Conservation (phyloP, 208 protist species). For the Herpetomonas samuelpessoai region DNA sequence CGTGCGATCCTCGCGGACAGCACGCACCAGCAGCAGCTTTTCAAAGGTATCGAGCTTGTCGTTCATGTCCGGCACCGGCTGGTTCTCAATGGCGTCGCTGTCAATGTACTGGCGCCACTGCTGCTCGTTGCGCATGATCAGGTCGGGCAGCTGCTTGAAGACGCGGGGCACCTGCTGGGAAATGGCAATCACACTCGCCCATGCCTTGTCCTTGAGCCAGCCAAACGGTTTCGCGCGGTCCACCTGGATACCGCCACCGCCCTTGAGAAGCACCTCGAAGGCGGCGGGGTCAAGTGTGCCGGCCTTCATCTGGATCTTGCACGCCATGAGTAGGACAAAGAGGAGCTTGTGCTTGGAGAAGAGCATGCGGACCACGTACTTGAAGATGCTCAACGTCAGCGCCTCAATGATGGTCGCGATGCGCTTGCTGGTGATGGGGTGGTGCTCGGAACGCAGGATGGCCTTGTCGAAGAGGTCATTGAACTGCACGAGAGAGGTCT, state of each 20-base stretch:
- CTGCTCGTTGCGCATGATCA: conserved; percentile 91
- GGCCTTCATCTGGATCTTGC: conserved; percentile 95
- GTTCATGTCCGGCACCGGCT: conserved; percentile 89
- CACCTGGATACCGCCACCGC: conserved; percentile 92
- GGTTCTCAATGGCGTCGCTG: conserved; percentile 90
- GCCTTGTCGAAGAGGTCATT: conserved; percentile 95
- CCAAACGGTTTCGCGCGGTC: conserved; percentile 91
- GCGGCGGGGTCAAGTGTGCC: conserved; percentile 68
- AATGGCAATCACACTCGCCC: conserved; percentile 95
- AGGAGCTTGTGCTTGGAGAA: conserved; percentile 98
- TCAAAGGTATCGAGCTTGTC: conserved; percentile 94
- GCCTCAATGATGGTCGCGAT: conserved; percentile 96
- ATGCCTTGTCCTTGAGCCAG: conserved; percentile 96
- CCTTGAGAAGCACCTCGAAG: conserved; percentile 95
- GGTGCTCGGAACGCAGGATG: conserved; percentile 90
- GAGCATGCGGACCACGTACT: conserved; percentile 96
- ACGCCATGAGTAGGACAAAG: conserved; percentile 95
- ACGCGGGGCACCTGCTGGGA: conserved; percentile 78
- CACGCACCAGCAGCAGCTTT: conserved; percentile 94
- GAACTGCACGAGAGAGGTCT: conserved; percentile 98
- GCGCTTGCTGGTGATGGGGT: conserved; percentile 91
- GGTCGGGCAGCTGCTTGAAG: conserved; percentile 95
- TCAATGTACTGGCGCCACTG: conserved; percentile 96
- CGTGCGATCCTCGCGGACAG: conserved; percentile 94
- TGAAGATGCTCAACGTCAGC: conserved; percentile 93